phyloP scores from a whole-genome alignment of 1,284 basidiomycete genomes.

The Rhodofomes roseus region DNA sequence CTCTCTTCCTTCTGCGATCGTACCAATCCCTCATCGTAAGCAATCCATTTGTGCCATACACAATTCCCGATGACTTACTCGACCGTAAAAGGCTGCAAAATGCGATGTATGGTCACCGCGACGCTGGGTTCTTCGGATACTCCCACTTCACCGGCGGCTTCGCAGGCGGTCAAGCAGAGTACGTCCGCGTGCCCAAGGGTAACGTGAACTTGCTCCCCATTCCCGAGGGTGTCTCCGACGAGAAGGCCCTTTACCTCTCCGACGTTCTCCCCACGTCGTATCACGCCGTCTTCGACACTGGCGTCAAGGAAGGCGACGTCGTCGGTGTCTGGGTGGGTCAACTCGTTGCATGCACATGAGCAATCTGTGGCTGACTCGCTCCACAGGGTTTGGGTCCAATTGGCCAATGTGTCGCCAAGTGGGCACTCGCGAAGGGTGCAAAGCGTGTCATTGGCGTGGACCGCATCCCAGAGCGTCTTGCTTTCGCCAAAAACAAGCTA shows the following conservation, averaged over 20 bases:
- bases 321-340: constrained; percentile 61
- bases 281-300: constrained; percentile 68
- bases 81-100: constrained; percentile 44
- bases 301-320: constrained; percentile 60
- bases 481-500: constrained; percentile 50
- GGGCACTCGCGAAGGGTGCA: constrained; percentile 68
- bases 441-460: constrained; percentile 74
- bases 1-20: constrained; percentile 69
- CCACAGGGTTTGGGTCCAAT: constrained; percentile 59
- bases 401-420: constrained; percentile 58
- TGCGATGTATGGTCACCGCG: constrained; percentile 64
- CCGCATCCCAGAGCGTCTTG: constrained; percentile 56
- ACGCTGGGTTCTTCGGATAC: constrained; percentile 76
- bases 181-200: constrained; percentile 65
- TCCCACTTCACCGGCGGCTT: constrained; percentile 74
- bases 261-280: constrained; percentile 77
- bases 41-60: too few relatives aligned
- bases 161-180: constrained; percentile 71
- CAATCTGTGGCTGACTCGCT: neutral
- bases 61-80: constrained; percentile 3
- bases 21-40: constrained; percentile 65
- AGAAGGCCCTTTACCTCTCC: constrained; percentile 62
- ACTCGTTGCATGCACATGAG: neutral
- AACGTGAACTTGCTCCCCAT: constrained; percentile 70
- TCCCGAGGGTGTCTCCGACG: constrained; percentile 62